Percentiles rank a stretch among this genome's conserved stretches.
phyloP scores from a whole-genome alignment of 495 filamentous ascomycete genomes.

The Penicillium parvum region DNA sequence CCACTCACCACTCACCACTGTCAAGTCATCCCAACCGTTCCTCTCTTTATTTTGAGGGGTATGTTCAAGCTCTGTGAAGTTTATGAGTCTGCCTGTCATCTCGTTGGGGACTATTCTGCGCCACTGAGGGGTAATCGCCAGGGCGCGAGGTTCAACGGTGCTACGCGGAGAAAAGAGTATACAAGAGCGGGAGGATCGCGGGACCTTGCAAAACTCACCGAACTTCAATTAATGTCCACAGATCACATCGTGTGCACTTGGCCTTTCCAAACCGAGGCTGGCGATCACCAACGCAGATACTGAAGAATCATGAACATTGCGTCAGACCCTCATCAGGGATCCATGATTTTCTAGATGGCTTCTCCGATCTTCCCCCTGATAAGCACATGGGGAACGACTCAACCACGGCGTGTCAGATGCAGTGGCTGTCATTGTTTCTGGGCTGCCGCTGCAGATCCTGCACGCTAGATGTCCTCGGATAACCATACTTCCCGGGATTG shows the following conservation, averaged over 20 bases:
- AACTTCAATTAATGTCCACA: no score
- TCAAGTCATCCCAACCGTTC: background rate
- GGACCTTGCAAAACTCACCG: no score
- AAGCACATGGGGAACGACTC: background rate
- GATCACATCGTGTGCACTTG: no score
- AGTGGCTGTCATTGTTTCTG: background rate
- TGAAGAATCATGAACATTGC: background rate
- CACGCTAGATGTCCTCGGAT: background rate
- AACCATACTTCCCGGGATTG: background rate
- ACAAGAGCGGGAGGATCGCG: no score
- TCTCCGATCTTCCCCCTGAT: background rate
- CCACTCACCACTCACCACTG: background rate
- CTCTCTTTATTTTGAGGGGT: background rate
- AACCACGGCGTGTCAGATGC: slow-evolving; percentile 1
- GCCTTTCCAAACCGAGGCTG: no score
- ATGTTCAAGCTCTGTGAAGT: background rate
- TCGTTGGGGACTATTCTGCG: no score
- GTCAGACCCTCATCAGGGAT: background rate
- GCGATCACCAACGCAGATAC: background rate
- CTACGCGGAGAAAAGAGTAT: no score
- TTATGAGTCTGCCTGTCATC: no score
- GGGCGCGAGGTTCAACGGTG: no score
- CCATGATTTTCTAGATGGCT: background rate
- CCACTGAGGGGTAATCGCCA: no score
- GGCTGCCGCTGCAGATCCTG: background rate